These are phyloP conservation scores for Corylus heterophylla DNA, from an alignment of 306 rosid species.

Conservation along the genomic window DNA sequence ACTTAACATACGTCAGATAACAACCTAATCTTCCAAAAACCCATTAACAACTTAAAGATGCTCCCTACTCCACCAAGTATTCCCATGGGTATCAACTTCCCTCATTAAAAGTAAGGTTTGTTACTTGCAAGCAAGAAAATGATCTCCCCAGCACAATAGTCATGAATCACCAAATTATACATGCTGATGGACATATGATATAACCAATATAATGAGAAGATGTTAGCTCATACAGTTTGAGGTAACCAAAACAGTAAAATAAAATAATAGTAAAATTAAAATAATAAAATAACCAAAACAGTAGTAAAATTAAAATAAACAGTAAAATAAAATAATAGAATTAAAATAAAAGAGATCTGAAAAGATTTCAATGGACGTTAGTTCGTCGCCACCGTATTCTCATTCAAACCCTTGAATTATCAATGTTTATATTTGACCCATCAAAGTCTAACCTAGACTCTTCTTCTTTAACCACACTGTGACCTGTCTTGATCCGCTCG, in stretches of 20 bases:
- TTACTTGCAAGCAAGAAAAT: neutral
- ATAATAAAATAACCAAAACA: too few relatives aligned
- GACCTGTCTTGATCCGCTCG: conserved; percentile 43
- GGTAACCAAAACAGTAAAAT: neutral
- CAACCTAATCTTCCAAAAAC: neutral
- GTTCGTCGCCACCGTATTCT: conserved; percentile 47
- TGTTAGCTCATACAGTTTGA: neutral
- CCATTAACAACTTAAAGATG: neutral
- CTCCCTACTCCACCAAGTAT: neutral
- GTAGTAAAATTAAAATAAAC: too few relatives aligned
- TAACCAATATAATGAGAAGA: neutral
- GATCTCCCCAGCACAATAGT: neutral
- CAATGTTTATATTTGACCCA: conserved; percentile 36
- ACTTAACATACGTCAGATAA: neutral
- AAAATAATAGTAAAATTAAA: too few relatives aligned
- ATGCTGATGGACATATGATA: neutral
- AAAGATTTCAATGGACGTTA: too few relatives aligned
- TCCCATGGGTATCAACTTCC: neutral
- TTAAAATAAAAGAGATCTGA: too few relatives aligned
- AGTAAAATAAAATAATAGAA: too few relatives aligned
- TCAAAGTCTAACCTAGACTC: conserved; percentile 34
- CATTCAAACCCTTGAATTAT: conserved; percentile 49
- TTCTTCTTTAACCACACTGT: conserved; percentile 42
- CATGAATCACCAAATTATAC: neutral
- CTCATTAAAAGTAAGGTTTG: neutral